Base-by-base conservation (phyloP, 805 yeast genomes). In the Nakazawaea molendinolei region DNA sequence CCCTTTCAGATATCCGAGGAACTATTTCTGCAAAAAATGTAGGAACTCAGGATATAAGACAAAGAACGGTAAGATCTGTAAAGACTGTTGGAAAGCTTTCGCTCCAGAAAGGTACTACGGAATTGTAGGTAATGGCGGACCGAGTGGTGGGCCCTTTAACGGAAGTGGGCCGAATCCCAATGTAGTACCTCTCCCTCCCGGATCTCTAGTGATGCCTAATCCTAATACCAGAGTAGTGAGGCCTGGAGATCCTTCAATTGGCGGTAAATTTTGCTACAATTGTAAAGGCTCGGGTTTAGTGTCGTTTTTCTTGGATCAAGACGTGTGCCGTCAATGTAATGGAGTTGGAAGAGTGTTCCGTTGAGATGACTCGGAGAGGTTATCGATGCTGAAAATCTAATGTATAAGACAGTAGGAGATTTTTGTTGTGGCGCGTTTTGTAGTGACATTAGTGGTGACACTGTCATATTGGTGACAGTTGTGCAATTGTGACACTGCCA, bases 191-290 rank as follows among this genome's bases (percentile, higher is more conserved):
- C n/a, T n/a, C n/a, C n/a, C n/a, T n/a, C n/a, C 33, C 34, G 27
- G 33, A 14, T n/a, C 25, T 26, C 33, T 25, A n/a, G 20, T 31
- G 40, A 20, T 18, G 20, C n/a, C 33, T 30, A 15, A 12, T 20
- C 34, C n/a, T n/a, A n/a, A n/a, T n/a, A n/a, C 75, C 1, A 34
- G 68, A 14, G 57, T 71, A 12, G 80, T 83, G 1, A 52, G 49
- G 15, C 92, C 95, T 0, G 95, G 95, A 2, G 95, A 85, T 48
- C 90, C 92, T 1, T 48, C 77, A 22, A 52, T 72, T 43, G 95
- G 95, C 1, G 95, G 95, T 1, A 53, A 65, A 0, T 45, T 79
- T 3, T 86, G 95, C 58, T 86, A 85, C 0, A 61, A 74, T 34
- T 86, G 94, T 48, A 50, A 79, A 38, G 92, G 92, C 1, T 42